Conservation (phyloP, 148 eudicot species). For the Spergularia marina region DNA sequence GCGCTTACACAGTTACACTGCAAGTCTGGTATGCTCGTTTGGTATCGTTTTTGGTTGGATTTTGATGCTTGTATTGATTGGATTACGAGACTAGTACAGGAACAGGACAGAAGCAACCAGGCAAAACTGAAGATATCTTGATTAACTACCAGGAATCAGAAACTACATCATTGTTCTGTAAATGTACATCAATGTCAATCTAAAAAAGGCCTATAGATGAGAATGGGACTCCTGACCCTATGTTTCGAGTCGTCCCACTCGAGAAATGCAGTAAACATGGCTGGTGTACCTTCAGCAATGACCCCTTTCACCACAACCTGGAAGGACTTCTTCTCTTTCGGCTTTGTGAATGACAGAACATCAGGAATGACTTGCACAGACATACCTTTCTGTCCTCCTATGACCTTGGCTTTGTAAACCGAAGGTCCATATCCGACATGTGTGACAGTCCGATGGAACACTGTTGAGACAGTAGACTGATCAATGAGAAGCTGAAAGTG, state of each 20-base stretch:
- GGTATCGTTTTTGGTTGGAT: too few species aligned
- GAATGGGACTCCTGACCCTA: slow-evolving; percentile 59
- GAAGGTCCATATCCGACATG: slow-evolving; percentile 44
- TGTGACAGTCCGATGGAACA: slow-evolving; percentile 56
- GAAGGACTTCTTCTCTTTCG: slow-evolving; percentile 42
- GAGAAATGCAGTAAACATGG: slow-evolving; percentile 33
- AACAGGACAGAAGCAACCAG: too few species aligned
- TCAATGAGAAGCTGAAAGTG: slow-evolving; percentile 35
- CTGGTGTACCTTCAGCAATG: slow-evolving; percentile 16
- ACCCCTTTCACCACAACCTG: slow-evolving; percentile 46
- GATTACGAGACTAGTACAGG: too few species aligned
- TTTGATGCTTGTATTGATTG: too few species aligned
- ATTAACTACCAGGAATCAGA: background rate
- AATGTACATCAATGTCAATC: slow-evolving; percentile 4
- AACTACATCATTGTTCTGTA: background rate
- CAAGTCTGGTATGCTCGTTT: too few species aligned
- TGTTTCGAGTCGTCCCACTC: slow-evolving; percentile 51
- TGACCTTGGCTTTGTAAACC: slow-evolving; percentile 43
- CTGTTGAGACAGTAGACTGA: slow-evolving; percentile 25
- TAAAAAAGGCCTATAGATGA: slow-evolving; percentile 36
- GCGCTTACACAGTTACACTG: too few species aligned
- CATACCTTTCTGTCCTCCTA: slow-evolving; percentile 29
- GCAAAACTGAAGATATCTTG: too few species aligned
- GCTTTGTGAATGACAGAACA: slow-evolving; percentile 32
- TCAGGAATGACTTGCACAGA: slow-evolving; percentile 47